These are phyloP conservation scores for Teratosphaeria epicoccoides DNA, from an alignment of 2,329 filamentous ascomycete species.

Conservation along the genomic window DNA sequence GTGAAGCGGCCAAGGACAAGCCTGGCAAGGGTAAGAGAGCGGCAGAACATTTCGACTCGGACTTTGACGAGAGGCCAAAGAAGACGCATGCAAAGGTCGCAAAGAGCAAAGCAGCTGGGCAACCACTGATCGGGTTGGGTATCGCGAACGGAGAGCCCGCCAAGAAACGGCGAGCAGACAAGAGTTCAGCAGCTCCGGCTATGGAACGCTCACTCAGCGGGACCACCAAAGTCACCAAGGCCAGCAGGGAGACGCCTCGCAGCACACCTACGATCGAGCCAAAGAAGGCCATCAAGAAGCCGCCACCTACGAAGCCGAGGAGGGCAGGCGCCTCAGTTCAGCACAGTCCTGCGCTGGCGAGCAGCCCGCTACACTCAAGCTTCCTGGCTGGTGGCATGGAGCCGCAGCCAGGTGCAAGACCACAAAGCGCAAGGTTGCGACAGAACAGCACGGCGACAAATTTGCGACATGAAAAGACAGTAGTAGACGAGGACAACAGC, in stretches of 20 bases:
- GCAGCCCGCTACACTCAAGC: constrained; percentile 37
- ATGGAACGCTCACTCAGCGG: constrained; percentile 61
- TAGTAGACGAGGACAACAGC: constrained; percentile 24
- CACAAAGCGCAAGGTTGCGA: constrained; percentile 59
- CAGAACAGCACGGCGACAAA: constrained; percentile 57
- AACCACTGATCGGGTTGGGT: constrained; percentile 38
- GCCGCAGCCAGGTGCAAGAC: constrained; percentile 57
- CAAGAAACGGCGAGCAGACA: constrained; percentile 77
- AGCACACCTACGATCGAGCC: constrained; percentile 57
- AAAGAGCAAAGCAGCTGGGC: constrained; percentile 53
- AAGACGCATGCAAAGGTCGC: constrained; percentile 46
- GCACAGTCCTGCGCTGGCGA: constrained; percentile 35
- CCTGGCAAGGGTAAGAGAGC: constrained; percentile 45
- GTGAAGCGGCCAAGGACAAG: constrained; percentile 55
- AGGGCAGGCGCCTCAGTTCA: constrained; percentile 46
- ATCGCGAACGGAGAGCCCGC: constrained; percentile 51
- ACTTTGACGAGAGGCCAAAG: constrained; percentile 65
- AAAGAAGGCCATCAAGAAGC: constrained; percentile 43
- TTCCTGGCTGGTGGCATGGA: constrained; percentile 50
- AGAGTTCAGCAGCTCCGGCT: constrained; percentile 35
- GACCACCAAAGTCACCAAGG: constrained; percentile 19
- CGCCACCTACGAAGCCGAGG: constrained; percentile 60
- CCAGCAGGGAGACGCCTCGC: constrained; percentile 48
- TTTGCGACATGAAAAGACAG: constrained; percentile 21
- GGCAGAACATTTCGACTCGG: constrained; percentile 58